phyloP scores from a whole-genome alignment of 73 alveolate genomes.

The Symbiodinium natans region DNA sequence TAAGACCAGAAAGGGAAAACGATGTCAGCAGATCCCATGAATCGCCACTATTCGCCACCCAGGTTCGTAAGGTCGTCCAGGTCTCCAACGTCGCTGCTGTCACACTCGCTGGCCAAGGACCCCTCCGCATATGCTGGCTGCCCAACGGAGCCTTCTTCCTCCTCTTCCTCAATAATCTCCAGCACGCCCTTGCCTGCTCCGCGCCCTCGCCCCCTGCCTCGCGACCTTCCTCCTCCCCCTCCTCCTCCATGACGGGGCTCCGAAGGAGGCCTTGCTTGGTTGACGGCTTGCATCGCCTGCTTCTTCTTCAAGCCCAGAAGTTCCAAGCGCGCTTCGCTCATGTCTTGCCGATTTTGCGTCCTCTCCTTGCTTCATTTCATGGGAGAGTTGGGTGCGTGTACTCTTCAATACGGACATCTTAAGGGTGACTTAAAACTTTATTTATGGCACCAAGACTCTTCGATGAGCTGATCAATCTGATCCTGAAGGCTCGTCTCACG shows the following conservation, averaged over 20 bases:
- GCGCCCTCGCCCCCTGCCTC: not conserved
- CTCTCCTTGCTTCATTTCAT: not conserved
- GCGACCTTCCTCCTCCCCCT: not conserved
- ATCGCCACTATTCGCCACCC: no score
- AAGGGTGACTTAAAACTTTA: no score
- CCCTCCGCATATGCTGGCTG: not conserved
- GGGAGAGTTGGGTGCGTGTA: not conserved
- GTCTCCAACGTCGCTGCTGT: not conserved
- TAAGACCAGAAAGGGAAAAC: no score
- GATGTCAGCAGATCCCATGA: no score
- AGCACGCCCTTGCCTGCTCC: not conserved
- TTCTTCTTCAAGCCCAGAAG: not conserved
- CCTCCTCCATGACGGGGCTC: not conserved
- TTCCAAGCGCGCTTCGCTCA: not conserved
- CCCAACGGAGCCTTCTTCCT: not conserved
- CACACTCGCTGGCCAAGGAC: not conserved
- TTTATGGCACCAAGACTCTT: not conserved
- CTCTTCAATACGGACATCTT: not conserved
- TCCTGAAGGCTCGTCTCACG: not conserved
- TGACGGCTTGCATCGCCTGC: not conserved
- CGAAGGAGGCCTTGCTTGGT: not conserved
- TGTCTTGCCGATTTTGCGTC: not conserved
- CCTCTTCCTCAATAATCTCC: not conserved
- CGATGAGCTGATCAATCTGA: not conserved
- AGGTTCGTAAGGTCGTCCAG: not conserved